Conservation (phyloP, 345 rosid species). For the Linum tenue region DNA sequence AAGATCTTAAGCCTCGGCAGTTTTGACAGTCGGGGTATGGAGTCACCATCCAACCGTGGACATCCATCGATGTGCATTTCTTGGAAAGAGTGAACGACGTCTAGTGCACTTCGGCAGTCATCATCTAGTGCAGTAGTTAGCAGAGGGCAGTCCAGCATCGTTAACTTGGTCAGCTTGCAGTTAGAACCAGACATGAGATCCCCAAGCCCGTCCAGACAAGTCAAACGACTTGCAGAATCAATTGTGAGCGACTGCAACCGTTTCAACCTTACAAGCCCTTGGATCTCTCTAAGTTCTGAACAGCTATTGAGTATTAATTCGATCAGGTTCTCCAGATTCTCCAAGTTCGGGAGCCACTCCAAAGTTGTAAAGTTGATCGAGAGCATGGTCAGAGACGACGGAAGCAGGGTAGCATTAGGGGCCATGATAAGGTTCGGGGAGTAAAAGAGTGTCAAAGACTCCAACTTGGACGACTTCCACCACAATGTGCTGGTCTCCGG, state of each 20-base stretch:
- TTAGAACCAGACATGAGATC: neutral
- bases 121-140: neutral
- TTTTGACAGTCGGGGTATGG: too few species aligned
- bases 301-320: neutral
- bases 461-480: neutral
- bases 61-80: neutral
- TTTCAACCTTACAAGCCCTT: neutral
- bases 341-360: neutral
- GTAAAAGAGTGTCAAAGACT: neutral
- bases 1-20: too few species aligned
- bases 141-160: neutral
- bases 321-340: neutral
- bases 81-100: neutral
- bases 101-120: neutral
- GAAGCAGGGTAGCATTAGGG: neutral
- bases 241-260: neutral
- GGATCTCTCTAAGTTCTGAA: neutral
- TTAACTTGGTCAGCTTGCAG: neutral
- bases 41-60: too few species aligned
- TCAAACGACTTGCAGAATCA: neutral
- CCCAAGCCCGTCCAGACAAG: neutral
- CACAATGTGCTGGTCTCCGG: neutral
- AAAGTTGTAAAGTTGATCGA: neutral
- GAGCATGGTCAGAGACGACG: neutral
- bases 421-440: neutral